Conservation (phyloP, 1,139 yeast genomes). For the Trichomonascaceae sp. region DNA sequence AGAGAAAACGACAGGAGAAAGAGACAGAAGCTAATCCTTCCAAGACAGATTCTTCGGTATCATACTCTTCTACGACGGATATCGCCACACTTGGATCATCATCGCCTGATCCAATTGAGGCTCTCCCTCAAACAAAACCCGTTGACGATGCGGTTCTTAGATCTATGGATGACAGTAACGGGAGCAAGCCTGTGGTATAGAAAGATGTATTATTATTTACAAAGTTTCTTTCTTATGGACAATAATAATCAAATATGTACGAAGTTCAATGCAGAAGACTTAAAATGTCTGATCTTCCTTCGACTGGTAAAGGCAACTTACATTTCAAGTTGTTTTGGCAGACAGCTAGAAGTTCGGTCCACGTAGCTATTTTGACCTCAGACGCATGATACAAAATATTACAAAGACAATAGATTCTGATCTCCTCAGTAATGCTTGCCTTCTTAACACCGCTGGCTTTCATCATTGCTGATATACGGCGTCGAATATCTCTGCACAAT, state of each 20-base stretch:
- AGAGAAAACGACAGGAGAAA: constrained; percentile 12
- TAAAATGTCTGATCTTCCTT: background rate
- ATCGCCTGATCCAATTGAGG: constrained; percentile 8
- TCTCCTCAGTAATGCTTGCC: background rate
- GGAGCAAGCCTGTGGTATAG: background rate
- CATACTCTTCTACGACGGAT: constrained; percentile 4
- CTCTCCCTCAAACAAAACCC: background rate
- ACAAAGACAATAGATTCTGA: background rate
- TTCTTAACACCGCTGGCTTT: background rate
- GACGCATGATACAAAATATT: background rate
- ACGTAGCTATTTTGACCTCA: background rate
- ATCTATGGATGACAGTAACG: background rate
- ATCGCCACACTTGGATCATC: constrained; percentile 7
- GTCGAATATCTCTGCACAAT: background rate
- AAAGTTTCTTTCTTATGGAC: background rate
- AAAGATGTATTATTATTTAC: background rate
- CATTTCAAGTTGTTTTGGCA: background rate
- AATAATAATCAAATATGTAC: background rate
- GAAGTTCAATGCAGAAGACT: background rate
- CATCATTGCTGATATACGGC: constrained; percentile 2
- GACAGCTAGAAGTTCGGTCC: background rate
- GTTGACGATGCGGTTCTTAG: background rate
- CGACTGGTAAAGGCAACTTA: background rate
- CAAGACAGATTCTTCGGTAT: constrained; percentile 8
- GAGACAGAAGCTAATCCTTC: constrained; percentile 10